phyloP scores from a whole-genome alignment of 805 yeast genomes.

The Metschnikowia baotianmanensis region DNA sequence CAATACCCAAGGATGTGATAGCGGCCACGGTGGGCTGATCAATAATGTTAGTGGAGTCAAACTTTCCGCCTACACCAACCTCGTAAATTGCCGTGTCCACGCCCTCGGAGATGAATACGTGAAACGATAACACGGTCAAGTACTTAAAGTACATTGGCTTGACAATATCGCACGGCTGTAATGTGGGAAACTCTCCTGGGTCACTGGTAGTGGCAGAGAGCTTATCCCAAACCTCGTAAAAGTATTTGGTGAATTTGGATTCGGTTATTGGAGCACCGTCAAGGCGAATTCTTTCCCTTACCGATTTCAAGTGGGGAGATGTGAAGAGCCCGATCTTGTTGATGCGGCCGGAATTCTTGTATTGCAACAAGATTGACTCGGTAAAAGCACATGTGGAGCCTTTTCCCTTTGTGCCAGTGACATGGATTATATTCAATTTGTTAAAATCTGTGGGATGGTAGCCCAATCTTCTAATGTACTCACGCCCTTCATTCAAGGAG shows the following conservation, averaged over 20 bases:
- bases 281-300: slow-evolving; percentile 86
- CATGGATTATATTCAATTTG: slow-evolving; percentile 75
- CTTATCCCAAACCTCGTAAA: slow-evolving; percentile 91
- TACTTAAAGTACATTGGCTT: slow-evolving; percentile 94
- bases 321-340: slow-evolving; percentile 87
- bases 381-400: slow-evolving; percentile 97
- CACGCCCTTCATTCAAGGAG: slow-evolving; percentile 77
- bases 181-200: slow-evolving; percentile 53
- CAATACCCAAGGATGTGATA: slow-evolving; percentile 83
- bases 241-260: slow-evolving; percentile 75
- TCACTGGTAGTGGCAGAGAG: slow-evolving; percentile 60
- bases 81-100: slow-evolving; percentile 95
- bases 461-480: slow-evolving; percentile 39
- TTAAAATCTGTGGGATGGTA: slow-evolving; percentile 62
- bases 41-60: slow-evolving; percentile 91
- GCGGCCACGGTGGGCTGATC: slow-evolving; percentile 81
- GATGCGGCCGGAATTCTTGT: slow-evolving; percentile 38
- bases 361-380: slow-evolving; percentile 72
- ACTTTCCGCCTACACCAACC: slow-evolving; percentile 98
- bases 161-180: slow-evolving; percentile 62
- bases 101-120: slow-evolving; percentile 81
- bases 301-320: slow-evolving; percentile 92
- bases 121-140: slow-evolving; percentile 85
- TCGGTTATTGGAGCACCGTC: slow-evolving; percentile 84
- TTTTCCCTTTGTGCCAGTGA: slow-evolving; percentile 98